Conservation (phyloP, 805 yeast species). For the Wickerhamomyces sydowiorum region DNA sequence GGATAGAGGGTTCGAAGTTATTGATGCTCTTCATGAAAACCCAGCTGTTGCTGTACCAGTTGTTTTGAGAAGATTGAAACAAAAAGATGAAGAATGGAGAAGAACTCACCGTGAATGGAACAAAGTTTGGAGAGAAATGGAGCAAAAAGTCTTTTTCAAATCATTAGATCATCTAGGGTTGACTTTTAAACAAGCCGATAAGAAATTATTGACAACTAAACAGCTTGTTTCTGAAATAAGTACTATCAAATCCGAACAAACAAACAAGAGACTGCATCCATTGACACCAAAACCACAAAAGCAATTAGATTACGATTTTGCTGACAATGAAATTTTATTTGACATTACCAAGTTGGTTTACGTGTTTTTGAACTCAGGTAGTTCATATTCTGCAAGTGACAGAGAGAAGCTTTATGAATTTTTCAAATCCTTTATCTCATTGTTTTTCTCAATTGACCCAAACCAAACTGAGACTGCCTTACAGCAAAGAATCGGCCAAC, state of each 20-base stretch:
- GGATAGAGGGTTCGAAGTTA: constrained; percentile 93
- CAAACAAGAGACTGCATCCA: constrained; percentile 80
- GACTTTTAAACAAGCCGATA: constrained; percentile 95
- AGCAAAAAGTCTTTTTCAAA: constrained; percentile 89
- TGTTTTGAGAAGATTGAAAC: constrained; percentile 86
- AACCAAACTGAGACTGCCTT: constrained; percentile 39
- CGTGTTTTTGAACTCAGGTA: constrained; percentile 59
- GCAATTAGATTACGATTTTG: constrained; percentile 56
- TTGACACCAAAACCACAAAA: constrained; percentile 82
- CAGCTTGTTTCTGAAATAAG: constrained; percentile 88
- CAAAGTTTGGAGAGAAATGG: constrained; percentile 98
- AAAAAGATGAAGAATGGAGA: constrained; percentile 98
- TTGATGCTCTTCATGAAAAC: constrained; percentile 90
- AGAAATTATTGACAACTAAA: constrained; percentile 83
- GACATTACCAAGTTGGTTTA: constrained; percentile 69
- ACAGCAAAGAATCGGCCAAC: constrained; percentile 23
- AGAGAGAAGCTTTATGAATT: constrained; percentile 71
- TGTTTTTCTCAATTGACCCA: constrained; percentile 61
- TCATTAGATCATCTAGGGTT: constrained; percentile 93
- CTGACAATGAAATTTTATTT: constrained; percentile 60
- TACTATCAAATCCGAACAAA: constrained; percentile 87
- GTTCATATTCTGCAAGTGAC: constrained; percentile 75
- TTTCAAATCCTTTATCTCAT: constrained; percentile 59
- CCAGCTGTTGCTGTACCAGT: constrained; percentile 96
- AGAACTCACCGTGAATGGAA: constrained; percentile 98